A percentile compares a stretch with the other conserved stretches of the same genome.
Evolutionary conservation across 768 basidiomycete species (phyloP).

Genomic region (Hemileccinum impolitum): DNA sequence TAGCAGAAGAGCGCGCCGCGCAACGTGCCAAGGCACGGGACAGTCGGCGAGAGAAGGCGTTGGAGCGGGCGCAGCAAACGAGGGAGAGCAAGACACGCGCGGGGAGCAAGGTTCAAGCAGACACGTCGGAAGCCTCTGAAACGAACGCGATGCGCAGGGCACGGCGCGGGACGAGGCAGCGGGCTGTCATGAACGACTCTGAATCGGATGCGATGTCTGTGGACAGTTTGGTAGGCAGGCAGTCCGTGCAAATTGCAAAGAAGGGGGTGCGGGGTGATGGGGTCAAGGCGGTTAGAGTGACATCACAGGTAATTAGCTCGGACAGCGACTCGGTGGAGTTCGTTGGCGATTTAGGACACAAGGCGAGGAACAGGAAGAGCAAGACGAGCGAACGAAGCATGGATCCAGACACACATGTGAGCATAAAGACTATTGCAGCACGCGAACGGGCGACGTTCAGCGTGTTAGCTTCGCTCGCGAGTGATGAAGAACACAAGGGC

Average conservation of each 20-base stretch:
- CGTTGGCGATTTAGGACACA: not conserved
- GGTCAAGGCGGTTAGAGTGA: not conserved
- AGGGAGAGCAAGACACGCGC: slow-evolving; percentile 3
- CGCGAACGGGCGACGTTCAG: slow-evolving; percentile 2
- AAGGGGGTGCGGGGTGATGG: not conserved
- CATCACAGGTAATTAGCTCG: not conserved
- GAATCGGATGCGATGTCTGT: slow-evolving; percentile 32
- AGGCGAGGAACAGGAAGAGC: not conserved
- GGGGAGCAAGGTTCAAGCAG: not conserved
- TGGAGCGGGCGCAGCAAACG: slow-evolving; percentile 18
- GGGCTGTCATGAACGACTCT: slow-evolving; percentile 1
- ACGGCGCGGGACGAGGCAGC: slow-evolving; percentile 5
- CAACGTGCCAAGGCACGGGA: slow-evolving; percentile 18
- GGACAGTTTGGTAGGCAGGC: slow-evolving; percentile 16
- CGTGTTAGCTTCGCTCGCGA: not conserved
- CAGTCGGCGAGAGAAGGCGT: slow-evolving; percentile 19
- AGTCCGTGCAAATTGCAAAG: slow-evolving; percentile 6
- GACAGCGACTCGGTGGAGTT: slow-evolving; percentile 6
- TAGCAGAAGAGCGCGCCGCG: slow-evolving; percentile 22
- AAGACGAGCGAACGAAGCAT: not conserved
- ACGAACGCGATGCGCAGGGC: slow-evolving; percentile 2
- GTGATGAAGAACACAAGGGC: slow-evolving; percentile 14
- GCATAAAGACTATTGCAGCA: not conserved
- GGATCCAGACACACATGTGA: not conserved
- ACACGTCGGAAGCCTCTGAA: slow-evolving; percentile 5